Percentiles rank a stretch among this genome's conserved stretches.
Evolutionary conservation across 257 asterid species (phyloP).

Genomic region (Solanum clarkiae): DNA sequence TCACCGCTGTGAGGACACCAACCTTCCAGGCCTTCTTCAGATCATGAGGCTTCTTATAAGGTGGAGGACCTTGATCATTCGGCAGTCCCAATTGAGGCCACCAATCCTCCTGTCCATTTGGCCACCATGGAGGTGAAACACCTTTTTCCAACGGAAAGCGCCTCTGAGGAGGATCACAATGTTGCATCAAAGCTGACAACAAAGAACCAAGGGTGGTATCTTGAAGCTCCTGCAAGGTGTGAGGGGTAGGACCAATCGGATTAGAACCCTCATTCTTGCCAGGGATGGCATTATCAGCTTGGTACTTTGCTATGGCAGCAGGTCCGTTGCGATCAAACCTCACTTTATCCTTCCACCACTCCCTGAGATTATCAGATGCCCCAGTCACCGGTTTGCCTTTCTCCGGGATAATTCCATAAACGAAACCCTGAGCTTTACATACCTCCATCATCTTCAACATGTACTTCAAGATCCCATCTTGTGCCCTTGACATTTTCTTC

Average conservation of each 20-base stretch:
- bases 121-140: slow-evolving; percentile 61
- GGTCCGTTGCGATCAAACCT: slow-evolving; percentile 56
- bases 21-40: slow-evolving; percentile 64
- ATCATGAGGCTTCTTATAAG: slow-evolving; percentile 57
- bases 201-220: slow-evolving; percentile 56
- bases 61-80: slow-evolving; percentile 41
- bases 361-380: slow-evolving; percentile 46
- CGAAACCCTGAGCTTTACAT: slow-evolving; percentile 56
- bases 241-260: slow-evolving; percentile 39
- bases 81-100: slow-evolving; percentile 46
- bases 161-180: slow-evolving; percentile 57
- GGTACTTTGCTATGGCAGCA: slow-evolving; percentile 44
- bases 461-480: slow-evolving; percentile 51
- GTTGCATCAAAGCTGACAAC: slow-evolving; percentile 54
- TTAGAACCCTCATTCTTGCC: slow-evolving; percentile 24
- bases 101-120: slow-evolving; percentile 51
- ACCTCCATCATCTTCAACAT: slow-evolving; percentile 66
- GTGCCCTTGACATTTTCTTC: slow-evolving; percentile 61
- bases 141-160: slow-evolving; percentile 52
- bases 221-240: slow-evolving; percentile 51
- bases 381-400: slow-evolving; percentile 57
- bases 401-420: slow-evolving; percentile 47
- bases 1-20: slow-evolving; percentile 49
- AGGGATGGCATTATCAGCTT: slow-evolving; percentile 18
- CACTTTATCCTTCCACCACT: slow-evolving; percentile 65